Conservation (phyloP, 495 filamentous ascomycete species). For the Xylaria intraflava region DNA sequence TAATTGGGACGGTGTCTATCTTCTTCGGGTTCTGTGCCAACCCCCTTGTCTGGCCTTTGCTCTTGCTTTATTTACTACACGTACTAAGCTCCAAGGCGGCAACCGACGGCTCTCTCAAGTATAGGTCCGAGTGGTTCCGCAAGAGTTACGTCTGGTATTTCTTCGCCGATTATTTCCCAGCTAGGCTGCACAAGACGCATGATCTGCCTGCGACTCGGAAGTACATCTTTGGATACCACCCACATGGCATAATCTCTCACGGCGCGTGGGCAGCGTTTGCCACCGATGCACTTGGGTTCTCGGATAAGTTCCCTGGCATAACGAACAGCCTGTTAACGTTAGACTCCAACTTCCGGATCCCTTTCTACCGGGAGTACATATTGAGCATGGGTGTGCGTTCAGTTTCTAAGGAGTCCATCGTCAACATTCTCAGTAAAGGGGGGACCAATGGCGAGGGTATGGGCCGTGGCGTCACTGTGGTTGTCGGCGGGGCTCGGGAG, state of each 20-base stretch:
- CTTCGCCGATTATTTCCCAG: conserved; percentile 90
- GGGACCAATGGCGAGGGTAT: conserved; percentile 76
- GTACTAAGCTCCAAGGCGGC: conserved; percentile 69
- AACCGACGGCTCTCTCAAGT: conserved; percentile 63
- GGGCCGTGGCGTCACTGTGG: conserved; percentile 93
- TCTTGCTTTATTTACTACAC: conserved; percentile 87
- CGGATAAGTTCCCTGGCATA: conserved; percentile 88
- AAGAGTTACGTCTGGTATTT: conserved; percentile 75
- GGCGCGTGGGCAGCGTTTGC: conserved; percentile 90
- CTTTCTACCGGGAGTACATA: conserved; percentile 88
- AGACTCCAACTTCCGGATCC: conserved; percentile 89
- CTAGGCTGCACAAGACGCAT: conserved; percentile 74
- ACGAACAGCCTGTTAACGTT: conserved; percentile 87
- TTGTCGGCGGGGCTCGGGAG: conserved; percentile 87
- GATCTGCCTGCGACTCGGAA: conserved; percentile 75
- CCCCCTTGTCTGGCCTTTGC: conserved; percentile 82
- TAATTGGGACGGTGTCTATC: conserved; percentile 63
- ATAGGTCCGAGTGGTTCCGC: conserved; percentile 66
- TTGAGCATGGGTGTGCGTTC: conserved; percentile 78
- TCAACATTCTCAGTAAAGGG: conserved; percentile 73
- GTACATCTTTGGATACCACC: conserved; percentile 98
- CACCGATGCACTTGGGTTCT: conserved; percentile 86
- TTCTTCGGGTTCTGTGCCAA: conserved; percentile 92
- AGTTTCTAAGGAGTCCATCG: conserved; percentile 84
- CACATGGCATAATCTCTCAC: conserved; percentile 93